These are phyloP conservation scores for Aspergillus sclerotiicarbonarius DNA, from an alignment of 495 filamentous ascomycete genomes.

Conservation along the genomic window DNA sequence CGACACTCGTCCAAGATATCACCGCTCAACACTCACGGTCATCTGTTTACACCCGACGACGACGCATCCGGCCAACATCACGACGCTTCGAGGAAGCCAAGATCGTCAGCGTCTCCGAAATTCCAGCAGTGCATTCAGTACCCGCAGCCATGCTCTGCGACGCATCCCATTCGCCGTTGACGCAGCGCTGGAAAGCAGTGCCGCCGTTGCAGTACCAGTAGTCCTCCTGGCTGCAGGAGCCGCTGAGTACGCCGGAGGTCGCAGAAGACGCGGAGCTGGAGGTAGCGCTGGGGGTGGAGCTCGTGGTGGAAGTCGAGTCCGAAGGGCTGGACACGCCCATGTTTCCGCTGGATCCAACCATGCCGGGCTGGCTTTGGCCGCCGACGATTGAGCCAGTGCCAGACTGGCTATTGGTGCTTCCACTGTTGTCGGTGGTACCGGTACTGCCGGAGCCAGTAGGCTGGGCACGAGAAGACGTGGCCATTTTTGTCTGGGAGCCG, in stretches of 20 bases:
- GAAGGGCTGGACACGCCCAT: background rate
- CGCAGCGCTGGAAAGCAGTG: constrained; percentile 57
- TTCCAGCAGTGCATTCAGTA: constrained; percentile 49
- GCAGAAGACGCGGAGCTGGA: constrained; percentile 3
- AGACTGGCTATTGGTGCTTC: background rate
- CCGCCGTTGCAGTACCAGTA: constrained; percentile 58
- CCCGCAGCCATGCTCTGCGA: constrained; percentile 47
- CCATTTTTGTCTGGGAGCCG: background rate
- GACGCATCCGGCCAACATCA: background rate
- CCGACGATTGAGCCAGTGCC: too few relatives aligned
- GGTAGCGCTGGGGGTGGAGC: background rate
- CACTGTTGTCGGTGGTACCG: background rate
- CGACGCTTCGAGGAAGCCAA: constrained; percentile 8
- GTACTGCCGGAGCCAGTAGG: background rate
- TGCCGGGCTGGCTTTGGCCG: background rate
- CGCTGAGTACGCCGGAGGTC: constrained; percentile 23
- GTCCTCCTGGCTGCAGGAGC: constrained; percentile 52
- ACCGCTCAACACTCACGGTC: too few relatives aligned
- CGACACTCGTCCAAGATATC: too few relatives aligned
- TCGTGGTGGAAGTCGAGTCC: background rate
- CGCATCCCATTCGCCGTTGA: constrained; percentile 53
- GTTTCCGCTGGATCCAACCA: background rate
- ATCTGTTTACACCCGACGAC: background rate
- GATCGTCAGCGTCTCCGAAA: constrained; percentile 37
- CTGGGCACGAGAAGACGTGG: background rate